Evolutionary conservation across 2,329 filamentous ascomycete genomes (phyloP), one percentile per base, ranked within the genome.

Genomic region (Neopestalotiopsis clavispora): DNA sequence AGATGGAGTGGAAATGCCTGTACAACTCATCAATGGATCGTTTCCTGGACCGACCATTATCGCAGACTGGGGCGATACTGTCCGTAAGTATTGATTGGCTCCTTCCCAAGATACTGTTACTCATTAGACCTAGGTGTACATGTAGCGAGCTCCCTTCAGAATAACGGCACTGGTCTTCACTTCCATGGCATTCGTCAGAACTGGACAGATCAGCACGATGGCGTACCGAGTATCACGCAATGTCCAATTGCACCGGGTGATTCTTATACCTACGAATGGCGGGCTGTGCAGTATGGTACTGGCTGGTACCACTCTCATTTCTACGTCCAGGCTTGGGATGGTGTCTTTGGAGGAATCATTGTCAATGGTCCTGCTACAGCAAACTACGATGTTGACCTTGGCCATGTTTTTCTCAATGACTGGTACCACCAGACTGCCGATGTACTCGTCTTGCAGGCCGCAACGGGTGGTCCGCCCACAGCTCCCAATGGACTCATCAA

Each of bases 271-370:
- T 92, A 92, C 78, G 84, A 77, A 2, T 91, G 86, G 80, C 81
- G 82, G 52, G 87, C 86, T 3, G 86, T 84, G 0, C 75, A 86
- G 72, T 86, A 89, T 75, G 86, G 89, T 10, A 80, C 84, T 0
- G 81, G 81, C 3, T 90, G 87, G 86, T 91, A 90, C 66, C 90
- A 91, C 75, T 88, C 85, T 0, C 89, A 91, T 75, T 87, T 87
- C 72, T 81, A 80, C 3, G 73, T 83, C 0, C 82, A 84, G 69
- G 77, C 80, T 0, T 84, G 80, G 77, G 83, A 90, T 67, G 90
- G 90, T 1, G 78, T 91, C 0, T 81, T 87, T 34, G 90, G 90
- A 0, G 84, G 84, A 2, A 86, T 92, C 52, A 79, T 91, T 20
- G 88, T 91, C 72, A 84, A 90, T 67, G 90, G 89, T 0, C 89